A percentile compares a stretch with the other conserved stretches of the same genome.
These are phyloP conservation scores for Aspergillus bertholletiae DNA, from an alignment of 495 filamentous ascomycete genomes.

Conservation along the genomic window DNA sequence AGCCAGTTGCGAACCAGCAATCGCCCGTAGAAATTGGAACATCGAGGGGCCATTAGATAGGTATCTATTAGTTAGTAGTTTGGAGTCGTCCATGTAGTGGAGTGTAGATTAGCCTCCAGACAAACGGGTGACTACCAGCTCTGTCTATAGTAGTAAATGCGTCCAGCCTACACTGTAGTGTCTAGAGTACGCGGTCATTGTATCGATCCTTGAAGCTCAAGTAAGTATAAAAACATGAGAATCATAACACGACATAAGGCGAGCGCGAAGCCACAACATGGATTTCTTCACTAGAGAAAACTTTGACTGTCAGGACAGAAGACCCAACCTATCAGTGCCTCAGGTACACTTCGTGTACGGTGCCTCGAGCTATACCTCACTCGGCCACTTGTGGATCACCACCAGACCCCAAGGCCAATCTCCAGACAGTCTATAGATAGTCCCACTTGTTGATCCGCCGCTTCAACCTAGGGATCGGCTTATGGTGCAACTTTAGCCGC, in stretches of 20 bases:
- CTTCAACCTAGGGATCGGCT: neutral
- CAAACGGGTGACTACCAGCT: neutral
- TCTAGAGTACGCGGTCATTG: too few species aligned
- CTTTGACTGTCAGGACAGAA: neutral
- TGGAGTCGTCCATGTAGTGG: too few species aligned
- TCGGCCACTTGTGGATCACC: conserved; percentile 1
- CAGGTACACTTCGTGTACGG: neutral
- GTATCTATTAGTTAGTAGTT: neutral
- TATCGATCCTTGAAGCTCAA: too few species aligned
- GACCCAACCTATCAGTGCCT: neutral
- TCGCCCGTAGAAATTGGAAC: too few species aligned
- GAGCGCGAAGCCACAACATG: too few species aligned
- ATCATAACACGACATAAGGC: neutral
- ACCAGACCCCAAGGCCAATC: neutral
- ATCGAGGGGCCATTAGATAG: too few species aligned
- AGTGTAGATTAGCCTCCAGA: neutral
- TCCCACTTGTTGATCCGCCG: conserved; percentile 3
- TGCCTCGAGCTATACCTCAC: neutral
- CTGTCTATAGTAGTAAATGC: too few species aligned
- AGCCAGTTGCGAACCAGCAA: neutral
- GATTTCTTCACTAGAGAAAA: too few species aligned
- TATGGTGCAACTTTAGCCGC: neutral
- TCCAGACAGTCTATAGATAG: conserved; percentile 2
- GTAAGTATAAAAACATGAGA: too few species aligned
- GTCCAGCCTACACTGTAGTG: too few species aligned